Evolutionary conservation across 2,329 filamentous ascomycete genomes (phyloP), one percentile per base, ranked within the genome.

Genomic region (Fusarium mexicanum): DNA sequence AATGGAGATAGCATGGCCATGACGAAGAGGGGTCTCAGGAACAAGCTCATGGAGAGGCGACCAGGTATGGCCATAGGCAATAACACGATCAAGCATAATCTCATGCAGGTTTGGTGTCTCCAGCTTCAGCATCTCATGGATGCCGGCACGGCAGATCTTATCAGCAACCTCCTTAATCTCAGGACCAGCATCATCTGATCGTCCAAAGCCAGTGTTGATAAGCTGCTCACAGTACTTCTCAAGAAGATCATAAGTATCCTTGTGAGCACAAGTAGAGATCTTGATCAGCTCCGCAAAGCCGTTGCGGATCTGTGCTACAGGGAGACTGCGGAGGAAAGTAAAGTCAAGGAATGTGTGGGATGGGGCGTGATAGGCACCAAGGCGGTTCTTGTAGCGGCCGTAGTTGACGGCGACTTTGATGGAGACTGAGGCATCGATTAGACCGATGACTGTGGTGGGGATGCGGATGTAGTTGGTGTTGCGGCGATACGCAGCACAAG

Each of bases 391-490:
- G 85, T 93, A 92, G 80, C 91, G 90, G 79, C 91, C 91, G 77
- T 93, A 93, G 84, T 94, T 94, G 77, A 94, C 91, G 18, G 91
- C 92, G n/a, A 94, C 92, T 80, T 94, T 93, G 85, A 94, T 94
- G 41, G 90, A 92, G 58, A 94, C 92, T 24, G 91, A 92, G 7
- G 92, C 92, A 78, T 94, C 92, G 69, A 94, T 94, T 54, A 94
- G 85, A 16, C 92, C 92, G 78, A 94, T 93, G 72, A 94, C 90
- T 2, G 92, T 94, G 1, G 92, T 94, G 4, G 92, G 92, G 14
- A 94, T 88, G 54, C 92, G 90, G 79, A 94, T 93, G 83, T 88
- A 94, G 83, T 93, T 93, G 48, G 92, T 93, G 82, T 90, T 93
- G 76, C 92, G 86, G 70, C 91, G 89, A 83, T 94, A 94, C 13